Evolutionary conservation across 495 filamentous ascomycete genomes (phyloP).

Genomic region (Aspergillus nanangensis): DNA sequence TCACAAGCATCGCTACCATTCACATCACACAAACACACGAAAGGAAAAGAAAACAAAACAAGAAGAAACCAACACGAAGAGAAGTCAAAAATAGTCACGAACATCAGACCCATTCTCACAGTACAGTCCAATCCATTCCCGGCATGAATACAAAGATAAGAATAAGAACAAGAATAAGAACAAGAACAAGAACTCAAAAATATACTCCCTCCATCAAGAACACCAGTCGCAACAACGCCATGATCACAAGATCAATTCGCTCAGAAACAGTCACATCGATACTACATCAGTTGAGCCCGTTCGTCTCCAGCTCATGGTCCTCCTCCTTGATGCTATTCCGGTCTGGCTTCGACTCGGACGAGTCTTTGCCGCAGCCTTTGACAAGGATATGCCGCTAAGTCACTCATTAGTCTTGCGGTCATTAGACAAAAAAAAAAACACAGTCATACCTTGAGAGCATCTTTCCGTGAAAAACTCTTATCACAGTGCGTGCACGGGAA

Average conservation of each 20-base stretch:
- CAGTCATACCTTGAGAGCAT: conserved; percentile 83
- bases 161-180: no score
- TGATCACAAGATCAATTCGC: no score
- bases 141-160: no score
- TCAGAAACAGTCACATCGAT: no score
- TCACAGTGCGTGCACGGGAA: conserved; percentile 90
- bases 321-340: conserved; percentile 12
- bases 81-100: background rate
- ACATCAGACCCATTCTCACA: no score
- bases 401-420: conserved; percentile 8
- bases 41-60: background rate
- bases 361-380: conserved; percentile 75
- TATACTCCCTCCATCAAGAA: no score
- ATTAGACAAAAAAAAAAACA: conserved; percentile 7
- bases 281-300: conserved; percentile 6
- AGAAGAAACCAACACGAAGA: background rate
- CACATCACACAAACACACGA: background rate
- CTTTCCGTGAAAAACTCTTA: conserved; percentile 95
- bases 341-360: background rate
- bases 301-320: conserved; percentile 9
- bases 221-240: no score
- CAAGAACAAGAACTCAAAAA: no score
- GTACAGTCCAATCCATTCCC: no score
- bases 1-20: conserved; percentile 1
- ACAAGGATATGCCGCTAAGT: conserved; percentile 92